Conservation (phyloP, 2,329 filamentous ascomycete species). For the Hypoxylon sp. region DNA sequence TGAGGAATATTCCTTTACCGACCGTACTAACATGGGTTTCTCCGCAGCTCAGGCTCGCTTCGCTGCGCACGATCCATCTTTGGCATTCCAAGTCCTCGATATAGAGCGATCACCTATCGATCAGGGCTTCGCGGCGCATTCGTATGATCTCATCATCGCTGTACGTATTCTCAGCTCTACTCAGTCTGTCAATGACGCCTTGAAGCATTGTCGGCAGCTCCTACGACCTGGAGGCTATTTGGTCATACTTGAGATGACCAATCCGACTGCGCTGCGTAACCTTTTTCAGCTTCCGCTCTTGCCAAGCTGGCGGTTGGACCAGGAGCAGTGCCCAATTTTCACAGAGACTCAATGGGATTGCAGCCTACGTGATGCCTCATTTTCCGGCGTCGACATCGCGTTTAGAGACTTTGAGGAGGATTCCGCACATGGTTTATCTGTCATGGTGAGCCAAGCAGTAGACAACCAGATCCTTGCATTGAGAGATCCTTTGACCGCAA, state of each 20-base stretch:
- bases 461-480: no score
- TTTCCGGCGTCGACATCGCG: constrained; percentile 29
- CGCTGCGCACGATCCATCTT: background rate
- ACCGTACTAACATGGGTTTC: background rate
- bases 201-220: constrained; percentile 54
- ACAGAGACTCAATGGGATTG: constrained; percentile 28
- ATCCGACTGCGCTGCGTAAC: constrained; percentile 6
- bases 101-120: constrained; percentile 39
- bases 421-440: no score
- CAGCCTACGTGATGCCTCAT: constrained; percentile 17
- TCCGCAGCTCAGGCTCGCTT: background rate
- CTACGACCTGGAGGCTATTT: constrained; percentile 62
- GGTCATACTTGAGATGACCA: constrained; percentile 58
- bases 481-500: no score
- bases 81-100: constrained; percentile 22
- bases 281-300: constrained; percentile 24
- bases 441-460: no score
- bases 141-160: constrained; percentile 58
- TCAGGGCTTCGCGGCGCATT: constrained; percentile 52
- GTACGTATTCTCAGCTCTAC: constrained; percentile 58
- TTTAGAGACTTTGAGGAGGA: background rate
- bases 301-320: constrained; percentile 49
- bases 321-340: constrained; percentile 4
- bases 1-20: background rate
- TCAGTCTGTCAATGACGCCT: constrained; percentile 37